These are phyloP conservation scores for Ogataea nitratoaversa DNA, from an alignment of 805 yeast genomes.

Conservation along the genomic window DNA sequence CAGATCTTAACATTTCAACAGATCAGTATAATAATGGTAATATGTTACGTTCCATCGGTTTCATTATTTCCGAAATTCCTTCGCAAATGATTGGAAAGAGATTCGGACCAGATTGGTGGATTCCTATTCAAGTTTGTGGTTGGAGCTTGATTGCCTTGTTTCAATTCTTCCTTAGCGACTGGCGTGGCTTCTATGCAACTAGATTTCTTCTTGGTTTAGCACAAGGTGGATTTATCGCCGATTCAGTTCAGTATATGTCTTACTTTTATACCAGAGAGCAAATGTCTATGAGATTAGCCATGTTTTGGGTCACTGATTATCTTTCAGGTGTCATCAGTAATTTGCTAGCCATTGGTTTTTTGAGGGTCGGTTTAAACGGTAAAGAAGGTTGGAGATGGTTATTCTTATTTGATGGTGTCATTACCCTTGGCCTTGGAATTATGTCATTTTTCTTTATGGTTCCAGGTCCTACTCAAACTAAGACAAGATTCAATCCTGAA, in stretches of 20 bases:
- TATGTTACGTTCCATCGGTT: conserved; percentile 39
- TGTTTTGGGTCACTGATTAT: conserved; percentile 39
- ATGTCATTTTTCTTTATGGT: conserved; percentile 48
- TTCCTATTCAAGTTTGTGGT: conserved; percentile 46
- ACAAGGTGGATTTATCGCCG: conserved; percentile 36
- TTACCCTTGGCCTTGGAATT: conserved; percentile 38
- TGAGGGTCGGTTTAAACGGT: conserved; percentile 28
- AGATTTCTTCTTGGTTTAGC: conserved; percentile 31
- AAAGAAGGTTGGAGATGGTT: conserved; percentile 36
- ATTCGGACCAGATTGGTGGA: conserved; percentile 56
- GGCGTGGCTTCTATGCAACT: conserved; percentile 26
- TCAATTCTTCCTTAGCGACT: conserved; percentile 27
- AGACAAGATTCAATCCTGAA: conserved; percentile 42
- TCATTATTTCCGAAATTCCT: conserved; percentile 52
- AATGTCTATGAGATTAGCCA: conserved; percentile 45
- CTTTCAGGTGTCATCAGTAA: conserved; percentile 40
- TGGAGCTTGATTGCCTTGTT: conserved; percentile 51
- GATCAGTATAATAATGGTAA: conserved; percentile 53
- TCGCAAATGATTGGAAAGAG: conserved; percentile 56
- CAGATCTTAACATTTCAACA: conserved; percentile 44
- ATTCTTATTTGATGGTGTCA: conserved; percentile 30
- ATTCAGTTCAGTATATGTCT: conserved; percentile 31
- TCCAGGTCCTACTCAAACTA: conserved; percentile 50
- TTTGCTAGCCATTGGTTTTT: conserved; percentile 46
- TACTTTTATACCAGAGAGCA: conserved; percentile 35